Percentiles rank a stretch among this genome's conserved stretches.
phyloP scores from a whole-genome alignment of 2,329 filamentous ascomycete species.

The Ophiocordyceps unilateralis region DNA sequence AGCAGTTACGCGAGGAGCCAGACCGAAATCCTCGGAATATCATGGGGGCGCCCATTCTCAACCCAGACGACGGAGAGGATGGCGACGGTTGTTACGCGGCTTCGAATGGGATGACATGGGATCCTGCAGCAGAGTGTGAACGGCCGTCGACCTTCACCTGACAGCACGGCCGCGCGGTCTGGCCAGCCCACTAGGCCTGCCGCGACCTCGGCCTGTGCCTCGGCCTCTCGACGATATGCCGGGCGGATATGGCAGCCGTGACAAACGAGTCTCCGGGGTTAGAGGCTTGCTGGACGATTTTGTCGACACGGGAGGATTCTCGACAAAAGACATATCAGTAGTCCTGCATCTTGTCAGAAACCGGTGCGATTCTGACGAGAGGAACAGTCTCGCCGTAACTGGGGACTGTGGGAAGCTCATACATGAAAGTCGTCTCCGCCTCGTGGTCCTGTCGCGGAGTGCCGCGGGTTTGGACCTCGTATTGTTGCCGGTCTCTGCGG shows the following conservation, averaged over 20 bases:
- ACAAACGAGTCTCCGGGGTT: conserved; percentile 24
- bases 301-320: conserved; percentile 51
- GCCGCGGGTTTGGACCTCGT: conserved; percentile 26
- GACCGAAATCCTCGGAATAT: conserved; percentile 77
- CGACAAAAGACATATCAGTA: conserved; percentile 79
- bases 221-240: conserved; percentile 18
- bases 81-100: neutral
- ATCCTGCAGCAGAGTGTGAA: neutral
- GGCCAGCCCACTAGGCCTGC: conserved; percentile 27
- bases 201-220: conserved; percentile 16
- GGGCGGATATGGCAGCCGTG: conserved; percentile 29
- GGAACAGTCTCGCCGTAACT: neutral
- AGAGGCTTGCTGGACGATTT: conserved; percentile 30
- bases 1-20: conserved; percentile 66
- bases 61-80: neutral
- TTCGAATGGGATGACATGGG: neutral
- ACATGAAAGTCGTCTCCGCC: conserved; percentile 77
- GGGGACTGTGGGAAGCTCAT: conserved; percentile 14
- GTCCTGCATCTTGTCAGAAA: conserved; percentile 36
- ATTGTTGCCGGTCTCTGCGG: conserved; percentile 41
- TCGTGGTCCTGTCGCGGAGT: conserved; percentile 21
- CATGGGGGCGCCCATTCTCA: conserved; percentile 53
- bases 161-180: conserved; percentile 27
- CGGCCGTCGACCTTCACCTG: conserved; percentile 17
- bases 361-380: conserved; percentile 9